Base-by-base conservation (phyloP, 192 early-diverging fungal genomes). In the Podila verticillata region DNA sequence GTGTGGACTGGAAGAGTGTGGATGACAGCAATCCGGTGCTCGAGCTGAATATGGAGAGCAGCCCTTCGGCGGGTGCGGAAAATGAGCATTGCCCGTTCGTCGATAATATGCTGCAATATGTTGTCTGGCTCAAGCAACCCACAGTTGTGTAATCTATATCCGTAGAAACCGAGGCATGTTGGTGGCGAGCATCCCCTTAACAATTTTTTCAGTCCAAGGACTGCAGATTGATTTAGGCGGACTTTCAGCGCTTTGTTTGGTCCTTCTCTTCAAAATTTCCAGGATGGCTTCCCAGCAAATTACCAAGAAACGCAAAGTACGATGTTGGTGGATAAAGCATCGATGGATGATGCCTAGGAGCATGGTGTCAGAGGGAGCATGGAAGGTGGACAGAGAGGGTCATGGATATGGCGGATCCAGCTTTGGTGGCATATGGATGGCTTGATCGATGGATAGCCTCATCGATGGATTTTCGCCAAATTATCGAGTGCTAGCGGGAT, bases 271-370 rank as follows among this genome's bases (percentile, higher is more conserved):
- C 51, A 54, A 54, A 54, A 54, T 54, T 54, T 54, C 51, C 51
- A 54, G 51, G 51, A 54, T 54, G 51, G 51, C 51, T 54, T 54
- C 51, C 51, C 51, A 54, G 51, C 51, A 54, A 54, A 54, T 54
- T 54, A 54, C 51, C 51, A 54, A 54, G 51, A 54, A 54, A 54
- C 51, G 51, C 51, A 54, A 54, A 54, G 51, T 54, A 54, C 51
- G 51, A 54, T 19, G 51, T 54, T 24, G 51, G 51, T 54, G 22
- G 24, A 54, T 26, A 54, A 54, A 54, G 39, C 39, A 44, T 44
- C 24, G n/a, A 22, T 24, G 51, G 51, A 54, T 7, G 22, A 54
- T 26, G 51, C 20, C n/a, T 54, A 6, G 20, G 20, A 26, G 22
- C 22, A 54, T 54, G n/a, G n/a, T 44, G 13, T 17, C 20, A 17